Evolutionary conservation across 495 filamentous ascomycete genomes (phyloP).

Genomic region (Podospora tetraspora): DNA sequence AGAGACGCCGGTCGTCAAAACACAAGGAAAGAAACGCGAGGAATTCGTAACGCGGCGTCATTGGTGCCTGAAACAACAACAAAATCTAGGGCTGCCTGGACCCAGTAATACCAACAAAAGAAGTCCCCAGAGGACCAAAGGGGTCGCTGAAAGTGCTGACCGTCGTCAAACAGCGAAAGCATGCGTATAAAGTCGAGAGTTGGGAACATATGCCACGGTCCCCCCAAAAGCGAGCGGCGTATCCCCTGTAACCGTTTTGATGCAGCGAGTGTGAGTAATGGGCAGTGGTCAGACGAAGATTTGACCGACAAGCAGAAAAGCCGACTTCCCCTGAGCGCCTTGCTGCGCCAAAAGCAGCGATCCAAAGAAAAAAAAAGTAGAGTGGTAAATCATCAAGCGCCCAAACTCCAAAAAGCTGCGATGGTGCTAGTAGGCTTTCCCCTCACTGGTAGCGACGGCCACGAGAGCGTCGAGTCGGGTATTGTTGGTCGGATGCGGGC

Average conservation of each 20-base stretch:
- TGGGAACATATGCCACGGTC: constrained; percentile 13
- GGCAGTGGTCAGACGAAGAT: background rate
- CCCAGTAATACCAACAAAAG: background rate
- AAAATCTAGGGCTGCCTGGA: constrained; percentile 3
- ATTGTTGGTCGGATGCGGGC: constrained; percentile 22
- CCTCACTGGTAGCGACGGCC: constrained; percentile 82
- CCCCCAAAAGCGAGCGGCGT: constrained; percentile 13
- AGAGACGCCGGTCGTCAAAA: constrained; percentile 1
- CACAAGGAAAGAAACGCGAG: constrained; percentile 11
- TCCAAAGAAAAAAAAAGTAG: background rate
- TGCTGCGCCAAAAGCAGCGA: background rate
- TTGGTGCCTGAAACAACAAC: background rate
- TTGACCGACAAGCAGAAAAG: background rate
- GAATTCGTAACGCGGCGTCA: constrained; percentile 22
- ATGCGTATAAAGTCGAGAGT: background rate
- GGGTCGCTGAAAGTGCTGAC: too few relatives aligned
- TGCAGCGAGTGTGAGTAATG: constrained; percentile 25
- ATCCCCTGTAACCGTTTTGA: constrained; percentile 13
- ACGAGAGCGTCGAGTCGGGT: constrained; percentile 73
- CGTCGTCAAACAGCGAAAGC: constrained; percentile 1
- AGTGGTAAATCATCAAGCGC: background rate
- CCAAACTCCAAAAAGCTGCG: background rate
- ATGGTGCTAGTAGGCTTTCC: constrained; percentile 42
- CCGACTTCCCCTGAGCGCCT: background rate
- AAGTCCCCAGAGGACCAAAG: background rate